A percentile compares a stretch with the other conserved stretches of the same genome.
phyloP scores from a whole-genome alignment of 1,284 basidiomycete genomes.

The Sphagnurus paluster region DNA sequence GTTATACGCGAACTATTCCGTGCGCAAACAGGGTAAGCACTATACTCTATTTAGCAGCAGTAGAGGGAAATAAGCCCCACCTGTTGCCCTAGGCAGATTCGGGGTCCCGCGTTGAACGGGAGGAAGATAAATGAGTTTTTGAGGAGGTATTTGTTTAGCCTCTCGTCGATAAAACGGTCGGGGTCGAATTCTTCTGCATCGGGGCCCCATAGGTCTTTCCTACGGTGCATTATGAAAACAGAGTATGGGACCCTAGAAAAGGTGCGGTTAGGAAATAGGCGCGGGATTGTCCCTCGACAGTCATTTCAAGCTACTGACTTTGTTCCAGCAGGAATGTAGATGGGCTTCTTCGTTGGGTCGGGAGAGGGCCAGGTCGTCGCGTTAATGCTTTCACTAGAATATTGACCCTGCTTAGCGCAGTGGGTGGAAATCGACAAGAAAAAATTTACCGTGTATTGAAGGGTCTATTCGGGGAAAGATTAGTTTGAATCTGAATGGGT shows the following conservation, averaged over 20 bases:
- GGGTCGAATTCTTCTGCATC: constrained; percentile 52
- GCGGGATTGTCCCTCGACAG: too few species aligned
- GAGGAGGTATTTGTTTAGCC: constrained; percentile 49
- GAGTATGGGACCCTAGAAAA: constrained; percentile 29
- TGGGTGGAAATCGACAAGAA: too few species aligned
- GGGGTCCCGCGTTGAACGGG: constrained; percentile 60
- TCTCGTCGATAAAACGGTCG: constrained; percentile 56
- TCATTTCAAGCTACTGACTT: constrained; percentile 5
- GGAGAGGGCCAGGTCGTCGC: constrained; percentile 23
- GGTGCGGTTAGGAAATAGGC: too few species aligned
- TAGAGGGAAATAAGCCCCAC: constrained; percentile 21
- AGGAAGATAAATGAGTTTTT: constrained; percentile 61
- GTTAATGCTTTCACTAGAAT: too few species aligned
- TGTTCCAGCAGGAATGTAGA: constrained; percentile 20
- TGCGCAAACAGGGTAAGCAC: neutral
- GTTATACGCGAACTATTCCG: constrained; percentile 36
- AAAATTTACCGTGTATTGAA: constrained; percentile 32
- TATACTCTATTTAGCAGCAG: neutral
- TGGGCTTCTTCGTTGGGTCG: constrained; percentile 21
- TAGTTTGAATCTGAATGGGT: neutral
- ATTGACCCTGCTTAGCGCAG: too few species aligned
- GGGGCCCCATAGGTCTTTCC: constrained; percentile 40
- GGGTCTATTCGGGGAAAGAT: constrained; percentile 23
- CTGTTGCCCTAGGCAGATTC: constrained; percentile 63
- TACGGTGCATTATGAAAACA: constrained; percentile 36